phyloP scores from a whole-genome alignment of 768 basidiomycete species.

The Suillus paluster region DNA sequence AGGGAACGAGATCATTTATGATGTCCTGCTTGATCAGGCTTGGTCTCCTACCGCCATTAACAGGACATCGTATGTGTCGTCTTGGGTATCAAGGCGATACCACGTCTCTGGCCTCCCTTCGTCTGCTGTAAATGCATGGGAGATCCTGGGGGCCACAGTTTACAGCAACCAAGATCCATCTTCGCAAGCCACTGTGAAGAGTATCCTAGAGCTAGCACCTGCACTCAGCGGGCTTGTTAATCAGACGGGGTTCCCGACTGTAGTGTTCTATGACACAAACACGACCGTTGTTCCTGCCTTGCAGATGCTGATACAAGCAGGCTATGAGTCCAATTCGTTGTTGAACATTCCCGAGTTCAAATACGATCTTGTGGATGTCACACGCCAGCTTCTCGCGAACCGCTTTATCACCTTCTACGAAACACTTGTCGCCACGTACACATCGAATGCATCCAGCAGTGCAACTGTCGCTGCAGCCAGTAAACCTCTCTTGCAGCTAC shows the following conservation, averaged over 20 bases:
- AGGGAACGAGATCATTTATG: slow-evolving; percentile 49
- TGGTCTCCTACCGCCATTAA: slow-evolving; percentile 41
- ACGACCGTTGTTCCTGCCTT: slow-evolving; percentile 77
- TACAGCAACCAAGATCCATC: slow-evolving; percentile 41
- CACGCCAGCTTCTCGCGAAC: slow-evolving; percentile 45
- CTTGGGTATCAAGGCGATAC: slow-evolving; percentile 43
- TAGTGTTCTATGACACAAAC: slow-evolving; percentile 42
- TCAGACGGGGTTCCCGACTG: slow-evolving; percentile 37
- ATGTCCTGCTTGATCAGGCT: slow-evolving; percentile 45
- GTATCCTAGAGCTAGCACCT: slow-evolving; percentile 42
- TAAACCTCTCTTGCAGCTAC: slow-evolving; percentile 32
- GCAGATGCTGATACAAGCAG: slow-evolving; percentile 59
- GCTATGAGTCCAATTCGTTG: slow-evolving; percentile 23
- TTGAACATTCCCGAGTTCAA: slow-evolving; percentile 35
- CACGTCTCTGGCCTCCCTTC: slow-evolving; percentile 28
- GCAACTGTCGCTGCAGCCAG: slow-evolving; percentile 27
- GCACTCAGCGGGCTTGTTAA: slow-evolving; percentile 38
- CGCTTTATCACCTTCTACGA: slow-evolving; percentile 39
- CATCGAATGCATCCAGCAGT: slow-evolving; percentile 23
- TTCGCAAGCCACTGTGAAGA: slow-evolving; percentile 40
- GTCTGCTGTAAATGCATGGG: slow-evolving; percentile 38
- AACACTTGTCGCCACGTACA: slow-evolving; percentile 34
- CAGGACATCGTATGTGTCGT: slow-evolving; percentile 34
- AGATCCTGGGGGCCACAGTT: slow-evolving; percentile 40
- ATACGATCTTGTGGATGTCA: slow-evolving; percentile 44